Evolutionary conservation across 257 asterid genomes (phyloP), one percentile per base, ranked within the genome.

Genomic region (Handroanthus guayacan): DNA sequence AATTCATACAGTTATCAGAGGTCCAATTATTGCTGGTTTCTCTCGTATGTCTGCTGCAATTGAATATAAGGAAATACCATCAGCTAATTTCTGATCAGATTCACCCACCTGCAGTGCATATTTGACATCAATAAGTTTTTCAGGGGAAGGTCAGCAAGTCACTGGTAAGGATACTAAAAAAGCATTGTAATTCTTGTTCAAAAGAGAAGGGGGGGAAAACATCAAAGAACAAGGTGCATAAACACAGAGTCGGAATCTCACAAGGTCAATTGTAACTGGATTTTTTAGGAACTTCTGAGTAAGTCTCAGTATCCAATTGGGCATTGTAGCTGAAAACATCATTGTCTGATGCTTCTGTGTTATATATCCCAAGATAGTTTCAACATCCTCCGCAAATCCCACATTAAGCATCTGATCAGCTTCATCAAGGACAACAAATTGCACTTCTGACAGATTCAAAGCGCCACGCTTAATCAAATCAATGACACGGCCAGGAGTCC

Each of bases 311-410:
- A 95, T 95, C 99, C 99, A 95, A 66, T 77, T 79, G 5, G 99
- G 99, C 99, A 95, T 92, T 16, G 99, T 95, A 64, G 98, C 99
- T 31, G 99, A 95, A 84, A 95, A 95, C 99, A 95, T 88, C 99
- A 92, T 78, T 17, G 98, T 95, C 82, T 92, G 99, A 83, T 91
- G 98, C 66, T 92, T 87, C 86, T 91, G 94, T 50, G 78, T 83
- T 16, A 95, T 84, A 79, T 83, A 87, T 71, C 91, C 91, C 76
- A 95, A 83, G 71, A 95, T 95, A 60, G 84, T 83, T 89, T 95
- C 98, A 60, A 95, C 99, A 81, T 87, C 97, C 3, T 95, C 99
- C 1, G 97, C 97, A 67, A 95, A 95, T n/a, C 99, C 99, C 62
- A 95, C 98, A 48, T 91, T 95, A 80, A 95, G 99, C 98, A 95